Conservation (phyloP, 2,329 filamentous ascomycete genomes). For the Aspergillus texensis region DNA sequence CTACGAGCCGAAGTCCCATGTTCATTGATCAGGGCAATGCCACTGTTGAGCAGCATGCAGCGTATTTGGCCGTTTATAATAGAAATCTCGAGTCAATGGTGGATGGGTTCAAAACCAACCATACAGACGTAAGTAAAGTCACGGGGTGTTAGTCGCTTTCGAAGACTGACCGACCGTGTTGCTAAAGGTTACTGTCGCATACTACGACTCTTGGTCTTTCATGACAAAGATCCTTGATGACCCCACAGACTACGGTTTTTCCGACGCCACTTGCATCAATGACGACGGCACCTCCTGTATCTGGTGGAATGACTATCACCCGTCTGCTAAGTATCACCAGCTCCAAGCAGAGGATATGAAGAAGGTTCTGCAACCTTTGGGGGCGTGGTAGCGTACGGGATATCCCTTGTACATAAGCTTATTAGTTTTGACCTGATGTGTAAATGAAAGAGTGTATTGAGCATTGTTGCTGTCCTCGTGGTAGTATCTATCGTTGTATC, state of each 20-base stretch:
- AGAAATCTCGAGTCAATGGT: slow-evolving; percentile 26
- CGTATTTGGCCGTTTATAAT: slow-evolving; percentile 31
- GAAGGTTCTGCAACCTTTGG: slow-evolving; percentile 20
- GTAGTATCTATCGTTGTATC: no score
- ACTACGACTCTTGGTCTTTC: slow-evolving; percentile 34
- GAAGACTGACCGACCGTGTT: not conserved
- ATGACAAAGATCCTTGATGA: slow-evolving; percentile 33
- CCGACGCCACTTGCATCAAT: slow-evolving; percentile 32
- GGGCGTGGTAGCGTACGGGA: slow-evolving; percentile 25
- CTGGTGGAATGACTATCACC: slow-evolving; percentile 40
- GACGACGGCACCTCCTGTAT: slow-evolving; percentile 31
- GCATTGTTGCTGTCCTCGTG: no score
- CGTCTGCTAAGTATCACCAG: slow-evolving; percentile 31
- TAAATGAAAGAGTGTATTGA: not conserved
- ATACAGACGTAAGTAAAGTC: slow-evolving; percentile 26
- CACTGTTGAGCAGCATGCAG: slow-evolving; percentile 21
- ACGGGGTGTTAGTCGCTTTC: not conserved
- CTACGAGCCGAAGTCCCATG: slow-evolving; percentile 34
- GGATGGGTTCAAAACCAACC: slow-evolving; percentile 17
- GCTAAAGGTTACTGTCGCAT: slow-evolving; percentile 26
- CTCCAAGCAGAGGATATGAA: slow-evolving; percentile 37
- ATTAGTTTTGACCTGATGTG: not conserved
- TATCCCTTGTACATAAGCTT: no score
- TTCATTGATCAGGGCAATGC: slow-evolving; percentile 24
- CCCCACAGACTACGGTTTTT: slow-evolving; percentile 30